Evolutionary conservation across 306 rosid genomes (phyloP), one percentile per base, ranked within the genome.

Genomic region (Coriaria nepalensis): DNA sequence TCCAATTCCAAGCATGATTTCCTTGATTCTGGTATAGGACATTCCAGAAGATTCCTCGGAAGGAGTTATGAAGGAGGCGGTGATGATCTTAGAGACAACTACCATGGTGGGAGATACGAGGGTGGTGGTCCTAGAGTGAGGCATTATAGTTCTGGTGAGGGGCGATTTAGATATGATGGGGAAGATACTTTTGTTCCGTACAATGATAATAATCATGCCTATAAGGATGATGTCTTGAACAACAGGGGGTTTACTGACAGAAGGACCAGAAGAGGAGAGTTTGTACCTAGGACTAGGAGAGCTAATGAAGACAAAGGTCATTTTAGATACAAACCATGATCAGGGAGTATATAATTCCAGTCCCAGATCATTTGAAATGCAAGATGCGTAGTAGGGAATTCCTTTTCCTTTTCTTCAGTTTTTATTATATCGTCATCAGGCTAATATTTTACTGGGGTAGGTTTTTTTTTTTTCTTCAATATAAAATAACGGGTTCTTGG

Each of bases 41-140:
- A 59, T 5, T 61, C 65, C 4, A 57, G 66, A 13, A 62, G 69
- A 37, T 57, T 57, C 35, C 12, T 52, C 2, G 62, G 48, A 51
- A 47, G 52, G 53, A 36, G 45, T 15, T 37, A 40, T 9, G 60
- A 51, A 40, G 48, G 60, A 5, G 67, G 53, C 4, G 57, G 65
- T 43, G 62, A 57, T 13, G 65, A 69, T 10, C 61, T 62, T 9
- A 52, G 74, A 69, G 47, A 61, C 40, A 62, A 53, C 35, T 56
- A 48, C 33, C 13, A 38, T 35, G 68, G 46, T 11, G 59, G 68
- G 10, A 49, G 63, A 40, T 39, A 34, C 48, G 52, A 67, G 41
- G 33, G 54, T 4, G 33, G 54, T 2, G 10, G 46, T 47, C 61
- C 35, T 4, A 52, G 63, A 6, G 55, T 32, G 47, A 49, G 66